These are phyloP conservation scores for Sporisorium exsertum DNA, from an alignment of 1,284 basidiomycete species.

Conservation along the genomic window DNA sequence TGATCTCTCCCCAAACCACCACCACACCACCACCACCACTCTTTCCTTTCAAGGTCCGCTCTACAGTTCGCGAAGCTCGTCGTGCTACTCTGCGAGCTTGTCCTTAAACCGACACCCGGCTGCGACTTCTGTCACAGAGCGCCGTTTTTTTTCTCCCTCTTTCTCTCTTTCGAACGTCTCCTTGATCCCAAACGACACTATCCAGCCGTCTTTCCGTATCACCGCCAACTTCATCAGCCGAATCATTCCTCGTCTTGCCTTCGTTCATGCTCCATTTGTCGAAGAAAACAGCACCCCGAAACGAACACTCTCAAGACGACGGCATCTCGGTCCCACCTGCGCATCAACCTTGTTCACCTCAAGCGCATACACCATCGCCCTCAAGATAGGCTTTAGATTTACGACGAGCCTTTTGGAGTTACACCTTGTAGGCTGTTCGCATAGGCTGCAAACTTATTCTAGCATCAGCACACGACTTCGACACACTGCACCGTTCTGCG, in stretches of 20 bases:
- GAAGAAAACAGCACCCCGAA: neutral
- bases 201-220: constrained; percentile 6
- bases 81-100: neutral
- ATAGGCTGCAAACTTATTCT: neutral
- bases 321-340: neutral
- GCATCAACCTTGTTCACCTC: neutral
- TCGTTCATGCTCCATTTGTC: neutral
- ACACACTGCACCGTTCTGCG: neutral
- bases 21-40: neutral
- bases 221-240: neutral
- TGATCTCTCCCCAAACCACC: neutral
- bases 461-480: constrained; percentile 7
- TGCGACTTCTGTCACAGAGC: neutral
- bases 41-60: constrained; percentile 4
- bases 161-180: neutral
- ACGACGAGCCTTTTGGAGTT: neutral
- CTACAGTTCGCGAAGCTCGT: constrained; percentile 2
- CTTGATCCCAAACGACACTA: constrained; percentile 13
- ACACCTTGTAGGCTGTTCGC: neutral
- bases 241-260: neutral
- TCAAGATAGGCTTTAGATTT: neutral
- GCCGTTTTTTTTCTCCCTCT: neutral
- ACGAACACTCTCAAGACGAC: neutral
- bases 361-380: constrained; percentile 3
- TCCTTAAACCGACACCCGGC: neutral